phyloP scores from a whole-genome alignment of 768 basidiomycete species.

The Lactifluus subvellereus region DNA sequence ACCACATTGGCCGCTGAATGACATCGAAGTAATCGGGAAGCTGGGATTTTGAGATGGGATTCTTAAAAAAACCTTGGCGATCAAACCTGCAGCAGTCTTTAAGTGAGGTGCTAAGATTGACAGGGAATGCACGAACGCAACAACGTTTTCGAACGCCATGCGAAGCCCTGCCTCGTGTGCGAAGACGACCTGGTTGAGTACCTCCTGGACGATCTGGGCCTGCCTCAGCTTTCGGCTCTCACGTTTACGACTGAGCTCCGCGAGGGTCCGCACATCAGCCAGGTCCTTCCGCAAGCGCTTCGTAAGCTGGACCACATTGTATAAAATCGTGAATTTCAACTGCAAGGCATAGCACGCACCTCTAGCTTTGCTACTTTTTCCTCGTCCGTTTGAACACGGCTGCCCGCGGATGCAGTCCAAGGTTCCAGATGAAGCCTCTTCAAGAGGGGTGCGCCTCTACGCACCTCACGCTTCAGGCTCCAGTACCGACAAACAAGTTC shows the following conservation, averaged over 20 bases:
- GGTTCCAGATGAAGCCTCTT: slow-evolving; percentile 94
- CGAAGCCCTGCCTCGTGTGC: slow-evolving; percentile 58
- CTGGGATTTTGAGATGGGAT: slow-evolving; percentile 70
- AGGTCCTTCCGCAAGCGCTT: slow-evolving; percentile 69
- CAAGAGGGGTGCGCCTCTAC: slow-evolving; percentile 87
- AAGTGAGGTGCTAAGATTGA: neutral
- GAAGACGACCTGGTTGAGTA: slow-evolving; percentile 61
- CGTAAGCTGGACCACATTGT: slow-evolving; percentile 40
- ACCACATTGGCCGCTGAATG: slow-evolving; percentile 83
- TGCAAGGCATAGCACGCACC: slow-evolving; percentile 39
- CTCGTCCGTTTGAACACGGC: slow-evolving; percentile 66
- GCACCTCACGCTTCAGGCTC: slow-evolving; percentile 93
- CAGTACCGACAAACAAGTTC: slow-evolving; percentile 83
- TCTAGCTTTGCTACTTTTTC: slow-evolving; percentile 79
- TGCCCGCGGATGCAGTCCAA: slow-evolving; percentile 78
- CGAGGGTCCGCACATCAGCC: slow-evolving; percentile 59
- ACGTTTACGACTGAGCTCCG: slow-evolving; percentile 64
- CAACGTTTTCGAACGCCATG: slow-evolving; percentile 62
- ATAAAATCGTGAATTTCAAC: neutral
- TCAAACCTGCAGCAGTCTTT: slow-evolving; percentile 50
- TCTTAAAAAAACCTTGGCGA: slow-evolving; percentile 66
- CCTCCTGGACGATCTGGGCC: slow-evolving; percentile 56
- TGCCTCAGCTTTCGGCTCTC: slow-evolving; percentile 77
- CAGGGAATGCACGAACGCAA: slow-evolving; percentile 44
- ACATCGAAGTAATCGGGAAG: slow-evolving; percentile 92